Evolutionary conservation across 2,329 filamentous ascomycete genomes (phyloP), one percentile per base, ranked within the genome.

Genomic region (Aspergillus intermedius): DNA sequence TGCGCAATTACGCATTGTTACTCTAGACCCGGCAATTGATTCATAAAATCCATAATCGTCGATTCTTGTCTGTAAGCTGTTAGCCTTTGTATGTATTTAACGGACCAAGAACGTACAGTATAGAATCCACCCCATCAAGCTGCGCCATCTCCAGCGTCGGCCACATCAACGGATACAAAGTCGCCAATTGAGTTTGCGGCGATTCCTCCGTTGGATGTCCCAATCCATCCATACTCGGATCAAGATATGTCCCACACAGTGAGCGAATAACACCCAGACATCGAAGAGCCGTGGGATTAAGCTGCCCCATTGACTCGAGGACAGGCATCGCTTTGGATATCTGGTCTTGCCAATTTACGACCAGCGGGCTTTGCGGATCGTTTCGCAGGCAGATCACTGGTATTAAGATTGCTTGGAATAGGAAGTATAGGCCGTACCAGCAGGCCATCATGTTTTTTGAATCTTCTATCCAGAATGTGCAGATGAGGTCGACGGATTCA

Each of bases 341-440:
- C 25, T 60, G 51, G 13, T 53, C 50, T 4, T 54, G 50, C 57
- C 57, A 60, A 9, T 19, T 40, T 1, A 44, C 25, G 4, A 54
- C 55, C 3, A 49, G 35, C n/a, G 21, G 12, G 17, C 42, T 30
- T 19, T 52, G 51, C n/a, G 53, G 53, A 32, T 54, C 41, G 30
- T 54, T 54, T 30, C 53, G 53, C 4, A 54, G 42, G 30, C 48
- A 54, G 10, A 53, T 49, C 7, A 53, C 51, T 7, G 53, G 63
- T 21, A 66, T 63, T 2, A 68, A 52, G 15, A 61, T 56, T 7
- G 64, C 64, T 46, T 67, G 64, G 47, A 67, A 67, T 28, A 67
- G 50, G 42, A 67, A 66, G 45, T 68, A 66, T 45, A 67, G 48
- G 15, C 60, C 59, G 45, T 67, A 66, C 64, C 62, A 66, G 45